Base-by-base conservation (phyloP, 2,329 filamentous ascomycete genomes). In the Pyrenophora seminiperda region DNA sequence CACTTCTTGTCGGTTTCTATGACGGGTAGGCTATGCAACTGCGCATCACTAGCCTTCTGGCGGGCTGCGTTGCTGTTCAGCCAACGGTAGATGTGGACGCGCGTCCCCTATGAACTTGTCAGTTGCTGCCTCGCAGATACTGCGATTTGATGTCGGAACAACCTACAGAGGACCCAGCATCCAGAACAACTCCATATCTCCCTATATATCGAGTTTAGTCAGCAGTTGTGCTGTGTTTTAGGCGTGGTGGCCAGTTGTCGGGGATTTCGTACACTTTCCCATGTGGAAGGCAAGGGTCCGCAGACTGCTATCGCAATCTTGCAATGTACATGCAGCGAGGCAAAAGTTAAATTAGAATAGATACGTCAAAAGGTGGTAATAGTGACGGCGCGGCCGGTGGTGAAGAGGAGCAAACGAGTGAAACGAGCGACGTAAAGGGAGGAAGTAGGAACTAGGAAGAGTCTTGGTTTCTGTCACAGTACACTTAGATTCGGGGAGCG, bases 71-170 rank as follows among this genome's bases (percentile, higher is more conserved):
- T 79, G 58, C 86, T 86, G 68, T 95, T 88, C 67, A 92, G 84
- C 94, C 94, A 99, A 75, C 87, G 85, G 77, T 99, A 99, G 50
- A 99, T 85, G 74, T 99, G 91, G 57, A 96, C 82, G 71, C 94
- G 89, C 66, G 93, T 97, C 72, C 94, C 93, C 74, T 83, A 53
- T 46, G 49, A 10, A 20, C 41, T 45, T 22, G 61, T 70, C 39
- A 68, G 59, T 51, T 39, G 47, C 39, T 30, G 38, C 36, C 36
- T 7, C 49, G 41, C 43, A n/a, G 18, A 17, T 18, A 34, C n/a
- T 6, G 14, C 30, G 11, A 11, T 27, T 3, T 27, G 24, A 27
- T 22, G 31, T 24, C 5, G 34, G 6, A 24, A 19, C 29, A n/a
- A 73, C 78, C 59, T 75, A 83, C 82, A 67, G 94, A 97, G 74